phyloP scores from a whole-genome alignment of 2,329 filamentous ascomycete genomes.

The Akanthomyces lecanii region DNA sequence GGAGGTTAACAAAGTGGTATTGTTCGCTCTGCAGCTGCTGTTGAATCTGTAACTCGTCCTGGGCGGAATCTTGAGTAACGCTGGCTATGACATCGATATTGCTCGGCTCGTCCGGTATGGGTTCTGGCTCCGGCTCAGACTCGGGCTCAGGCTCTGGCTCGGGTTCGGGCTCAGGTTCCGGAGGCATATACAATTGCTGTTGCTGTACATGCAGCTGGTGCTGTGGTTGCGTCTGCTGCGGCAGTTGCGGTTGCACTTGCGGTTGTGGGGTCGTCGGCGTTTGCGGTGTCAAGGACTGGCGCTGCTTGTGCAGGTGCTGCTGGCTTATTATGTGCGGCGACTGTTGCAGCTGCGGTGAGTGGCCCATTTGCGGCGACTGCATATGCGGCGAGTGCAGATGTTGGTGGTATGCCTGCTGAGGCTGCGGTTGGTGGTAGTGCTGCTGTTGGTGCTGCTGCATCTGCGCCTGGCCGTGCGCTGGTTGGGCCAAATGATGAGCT shows the following conservation, averaged over 20 bases:
- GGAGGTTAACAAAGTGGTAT: constrained; percentile 35
- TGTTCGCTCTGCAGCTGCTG: constrained; percentile 10
- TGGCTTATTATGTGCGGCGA: constrained; percentile 17
- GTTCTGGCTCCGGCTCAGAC: not conserved
- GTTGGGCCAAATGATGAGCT: constrained; percentile 8
- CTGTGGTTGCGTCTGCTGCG: constrained; percentile 8
- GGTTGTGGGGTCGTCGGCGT: constrained; percentile 4
- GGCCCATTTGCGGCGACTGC: constrained; percentile 16
- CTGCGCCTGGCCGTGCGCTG: constrained; percentile 15
- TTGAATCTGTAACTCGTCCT: constrained; percentile 15
- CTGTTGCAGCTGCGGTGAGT: constrained; percentile 16
- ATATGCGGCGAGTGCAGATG: constrained; percentile 16
- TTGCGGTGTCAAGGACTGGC: constrained; percentile 10
- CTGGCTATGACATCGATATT: not conserved
- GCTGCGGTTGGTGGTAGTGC: constrained; percentile 20
- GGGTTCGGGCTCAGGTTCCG: not conserved
- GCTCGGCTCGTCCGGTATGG: not conserved
- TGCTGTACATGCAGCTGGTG: constrained; percentile 9
- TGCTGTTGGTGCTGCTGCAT: constrained; percentile 22
- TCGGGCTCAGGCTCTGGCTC: constrained; percentile 3
- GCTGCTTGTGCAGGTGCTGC: constrained; percentile 24
- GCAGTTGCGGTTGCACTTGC: constrained; percentile 3
- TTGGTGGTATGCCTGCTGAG: constrained; percentile 19
- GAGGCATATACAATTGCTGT: constrained; percentile 2
- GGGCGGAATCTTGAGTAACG: constrained; percentile 14